A percentile compares a stretch with the other conserved stretches of the same genome.
Conservation (phyloP, 73 alveolate species). For the Tetrahymena malaccensis region DNA sequence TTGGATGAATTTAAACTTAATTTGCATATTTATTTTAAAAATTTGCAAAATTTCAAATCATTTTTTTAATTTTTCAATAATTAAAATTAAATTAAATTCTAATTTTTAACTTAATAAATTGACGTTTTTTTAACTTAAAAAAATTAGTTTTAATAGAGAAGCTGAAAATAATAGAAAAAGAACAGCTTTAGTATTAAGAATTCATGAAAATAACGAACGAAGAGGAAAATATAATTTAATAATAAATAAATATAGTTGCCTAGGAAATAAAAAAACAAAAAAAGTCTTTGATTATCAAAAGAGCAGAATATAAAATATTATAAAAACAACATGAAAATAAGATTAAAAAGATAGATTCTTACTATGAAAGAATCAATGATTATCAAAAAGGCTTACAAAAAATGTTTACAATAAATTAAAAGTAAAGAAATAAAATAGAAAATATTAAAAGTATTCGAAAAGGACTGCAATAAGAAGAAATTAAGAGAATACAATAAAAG, state of each 20-base stretch:
- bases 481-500: neutral
- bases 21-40: too few species aligned
- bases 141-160: neutral
- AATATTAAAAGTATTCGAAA: neutral
- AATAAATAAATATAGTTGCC: neutral
- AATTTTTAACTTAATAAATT: neutral
- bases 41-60: too few species aligned
- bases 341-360: neutral
- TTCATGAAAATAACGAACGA: neutral
- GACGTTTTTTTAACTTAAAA: neutral
- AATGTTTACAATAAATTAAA: neutral
- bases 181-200: neutral
- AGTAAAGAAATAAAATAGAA: neutral
- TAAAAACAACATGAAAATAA: neutral
- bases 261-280: neutral
- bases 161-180: neutral
- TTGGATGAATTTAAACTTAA: too few species aligned
- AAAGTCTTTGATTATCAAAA: neutral
- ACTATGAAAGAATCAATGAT: neutral
- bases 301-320: neutral
- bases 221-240: neutral
- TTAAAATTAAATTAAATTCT: too few species aligned
- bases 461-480: neutral
- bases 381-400: neutral
- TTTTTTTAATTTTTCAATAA: too few species aligned